These are phyloP conservation scores for Penicillium ochrochloron DNA, from an alignment of 495 filamentous ascomycete genomes.

Conservation along the genomic window DNA sequence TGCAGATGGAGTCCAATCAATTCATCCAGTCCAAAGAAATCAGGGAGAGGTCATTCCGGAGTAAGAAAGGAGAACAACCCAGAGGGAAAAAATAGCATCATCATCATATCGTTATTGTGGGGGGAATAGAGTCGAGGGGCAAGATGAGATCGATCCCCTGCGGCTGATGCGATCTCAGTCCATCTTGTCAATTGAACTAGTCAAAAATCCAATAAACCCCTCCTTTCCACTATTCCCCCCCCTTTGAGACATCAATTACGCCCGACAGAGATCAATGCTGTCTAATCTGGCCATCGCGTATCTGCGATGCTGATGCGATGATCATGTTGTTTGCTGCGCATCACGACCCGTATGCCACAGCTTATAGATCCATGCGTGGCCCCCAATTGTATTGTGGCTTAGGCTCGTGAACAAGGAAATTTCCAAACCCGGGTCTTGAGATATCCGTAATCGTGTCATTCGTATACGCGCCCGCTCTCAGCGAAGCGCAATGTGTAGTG, in stretches of 20 bases:
- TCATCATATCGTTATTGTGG: conserved; percentile 22
- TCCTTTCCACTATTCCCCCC: not conserved
- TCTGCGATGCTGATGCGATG: not conserved
- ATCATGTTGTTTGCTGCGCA: not conserved
- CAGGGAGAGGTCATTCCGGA: not conserved
- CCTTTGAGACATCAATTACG: conserved; percentile 3
- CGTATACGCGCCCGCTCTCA: conserved; percentile 6
- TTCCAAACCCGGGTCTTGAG: conserved; percentile 11
- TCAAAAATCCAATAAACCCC: conserved; percentile 12
- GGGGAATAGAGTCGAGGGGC: not conserved
- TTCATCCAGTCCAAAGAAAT: not conserved
- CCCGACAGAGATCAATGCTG: not conserved
- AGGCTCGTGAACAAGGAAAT: not conserved
- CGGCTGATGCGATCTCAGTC: conserved; percentile 13
- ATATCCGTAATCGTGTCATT: conserved; percentile 25
- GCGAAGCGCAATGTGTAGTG: conserved; percentile 1
- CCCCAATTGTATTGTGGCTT: not conserved
- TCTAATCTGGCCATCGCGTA: not conserved
- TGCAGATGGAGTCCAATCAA: not conserved
- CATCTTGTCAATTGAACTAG: conserved; percentile 21
- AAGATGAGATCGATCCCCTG: conserved; percentile 9
- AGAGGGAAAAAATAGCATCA: not conserved
- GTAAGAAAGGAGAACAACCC: not conserved
- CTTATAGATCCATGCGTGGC: not conserved
- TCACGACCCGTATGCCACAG: not conserved